These are phyloP conservation scores for Ampelocalamus luodianensis DNA, from an alignment of 176 grass and related monocot genomes.

Conservation along the genomic window DNA sequence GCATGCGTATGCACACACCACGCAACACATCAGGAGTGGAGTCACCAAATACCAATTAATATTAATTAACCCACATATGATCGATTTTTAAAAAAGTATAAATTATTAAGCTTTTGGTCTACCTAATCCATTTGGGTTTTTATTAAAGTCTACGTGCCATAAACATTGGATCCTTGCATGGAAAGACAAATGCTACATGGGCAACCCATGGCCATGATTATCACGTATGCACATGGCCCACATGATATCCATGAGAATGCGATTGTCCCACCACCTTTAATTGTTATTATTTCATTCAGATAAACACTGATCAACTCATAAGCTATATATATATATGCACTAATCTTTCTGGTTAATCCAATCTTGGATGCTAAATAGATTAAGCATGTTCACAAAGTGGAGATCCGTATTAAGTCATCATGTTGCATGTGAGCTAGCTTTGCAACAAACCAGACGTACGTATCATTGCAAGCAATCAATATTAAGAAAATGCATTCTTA, in stretches of 20 bases:
- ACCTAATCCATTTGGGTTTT: conserved; percentile 23
- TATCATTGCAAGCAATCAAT: conserved; percentile 20
- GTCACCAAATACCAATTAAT: background rate
- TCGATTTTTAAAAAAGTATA: background rate
- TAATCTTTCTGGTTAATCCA: background rate
- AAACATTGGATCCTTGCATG: conserved; percentile 46
- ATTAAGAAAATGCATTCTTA: background rate
- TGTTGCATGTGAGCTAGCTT: conserved; percentile 31
- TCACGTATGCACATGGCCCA: conserved; percentile 39
- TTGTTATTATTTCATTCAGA: background rate
- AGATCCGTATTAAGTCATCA: conserved; percentile 20
- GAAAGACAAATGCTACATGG: background rate
- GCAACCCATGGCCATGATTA: conserved; percentile 13
- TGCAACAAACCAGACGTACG: background rate
- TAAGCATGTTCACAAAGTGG: conserved; percentile 21
- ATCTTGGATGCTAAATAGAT: background rate
- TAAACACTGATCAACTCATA: conserved; percentile 4
- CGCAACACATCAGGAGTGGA: background rate
- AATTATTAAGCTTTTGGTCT: background rate
- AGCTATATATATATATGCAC: background rate
- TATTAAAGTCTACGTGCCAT: background rate
- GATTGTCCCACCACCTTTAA: conserved; percentile 8
- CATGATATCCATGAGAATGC: conserved; percentile 18
- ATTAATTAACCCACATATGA: background rate
- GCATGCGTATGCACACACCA: background rate